Conservation (phyloP, 495 filamentous ascomycete genomes). For the Astrothelium macrocarpum region DNA sequence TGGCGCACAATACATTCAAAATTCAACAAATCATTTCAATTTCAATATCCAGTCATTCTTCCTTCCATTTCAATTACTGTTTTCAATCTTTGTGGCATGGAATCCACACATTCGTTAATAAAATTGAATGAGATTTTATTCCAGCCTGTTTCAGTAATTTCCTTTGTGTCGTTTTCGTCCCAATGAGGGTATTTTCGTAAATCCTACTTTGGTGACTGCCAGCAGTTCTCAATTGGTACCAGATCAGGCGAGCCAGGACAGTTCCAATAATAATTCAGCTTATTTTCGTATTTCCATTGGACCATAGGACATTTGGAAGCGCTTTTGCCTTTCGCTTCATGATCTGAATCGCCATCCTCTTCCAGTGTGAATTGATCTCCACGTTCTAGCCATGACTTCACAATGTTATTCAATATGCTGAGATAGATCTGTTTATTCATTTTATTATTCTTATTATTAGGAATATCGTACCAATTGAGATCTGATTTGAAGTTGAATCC, state of each 20-base stretch:
- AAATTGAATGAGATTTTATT: neutral
- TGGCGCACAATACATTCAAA: too few relatives aligned
- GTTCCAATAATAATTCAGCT: neutral
- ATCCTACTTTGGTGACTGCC: neutral
- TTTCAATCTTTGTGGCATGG: neutral
- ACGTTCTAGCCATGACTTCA: constrained; percentile 12
- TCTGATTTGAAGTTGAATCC: constrained; percentile 13
- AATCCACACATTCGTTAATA: neutral
- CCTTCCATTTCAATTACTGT: neutral
- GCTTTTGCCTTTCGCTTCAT: constrained; percentile 6
- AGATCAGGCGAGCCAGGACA: neutral
- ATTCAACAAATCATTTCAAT: too few relatives aligned
- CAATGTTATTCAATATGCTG: constrained; percentile 11
- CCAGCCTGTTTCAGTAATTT: neutral
- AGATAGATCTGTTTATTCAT: constrained; percentile 11
- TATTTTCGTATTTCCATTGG: constrained; percentile 8
- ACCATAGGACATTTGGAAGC: constrained; percentile 3
- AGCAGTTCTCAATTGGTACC: neutral
- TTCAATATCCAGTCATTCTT: too few relatives aligned
- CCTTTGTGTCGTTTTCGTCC: neutral
- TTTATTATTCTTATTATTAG: constrained; percentile 14
- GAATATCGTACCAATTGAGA: constrained; percentile 13
- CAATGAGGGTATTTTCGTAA: neutral
- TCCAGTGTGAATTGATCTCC: constrained; percentile 11
- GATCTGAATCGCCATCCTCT: constrained; percentile 11